Evolutionary conservation across 2,329 filamentous ascomycete species (phyloP), one percentile per base, ranked within the genome.

Genomic region (Alternaria infectoria): DNA sequence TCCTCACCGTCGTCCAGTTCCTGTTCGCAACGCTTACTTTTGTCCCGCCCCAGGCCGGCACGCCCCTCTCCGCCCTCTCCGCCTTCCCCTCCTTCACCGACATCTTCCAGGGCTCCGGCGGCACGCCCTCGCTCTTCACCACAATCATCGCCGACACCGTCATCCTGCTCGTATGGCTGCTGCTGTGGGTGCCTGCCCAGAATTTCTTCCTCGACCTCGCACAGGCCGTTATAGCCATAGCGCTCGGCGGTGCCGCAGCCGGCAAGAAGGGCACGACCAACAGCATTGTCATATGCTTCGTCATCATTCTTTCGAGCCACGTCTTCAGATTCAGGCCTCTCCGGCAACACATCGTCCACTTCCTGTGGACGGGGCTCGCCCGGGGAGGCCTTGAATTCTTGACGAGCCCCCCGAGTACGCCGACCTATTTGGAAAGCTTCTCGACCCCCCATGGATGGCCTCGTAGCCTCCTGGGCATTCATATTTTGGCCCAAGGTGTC

Each of bases 11-110:
- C 79, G 93, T 97, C 74, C 96, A 97, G 81, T 90, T 93, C 77
- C 87, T 97, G 70, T 98, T 97, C 82, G 93, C 95, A 70, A 90
- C 93, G 69, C 87, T 97, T 77, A 97, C 94, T 51, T 96, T 97
- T 77, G 93, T 97, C 67, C 92, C 93, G 49, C 92, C 93, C 17
- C 81, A 82, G 65, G 88, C 91, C 68, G 92, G 90, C 62, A 90
- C 90, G 56, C 91, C 91, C 73, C 90, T 93, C 63, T 91, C 91
- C 68, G 86, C 88, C 76, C 90, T 93, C 64, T 91, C 91, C 68
- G 87, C 88, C 54, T 83, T 91, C 59, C 86, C 93, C 67, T 96
- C 92, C 75, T 88, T 97, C 73, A 93, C 92, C 79, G 94, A 97
- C 78, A 92, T 97, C 73, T 94, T 97, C 77, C 93, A 97, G 78